Evolutionary conservation across 192 early-diverging fungal species (phyloP).

Genomic region (Coemansia erecta): DNA sequence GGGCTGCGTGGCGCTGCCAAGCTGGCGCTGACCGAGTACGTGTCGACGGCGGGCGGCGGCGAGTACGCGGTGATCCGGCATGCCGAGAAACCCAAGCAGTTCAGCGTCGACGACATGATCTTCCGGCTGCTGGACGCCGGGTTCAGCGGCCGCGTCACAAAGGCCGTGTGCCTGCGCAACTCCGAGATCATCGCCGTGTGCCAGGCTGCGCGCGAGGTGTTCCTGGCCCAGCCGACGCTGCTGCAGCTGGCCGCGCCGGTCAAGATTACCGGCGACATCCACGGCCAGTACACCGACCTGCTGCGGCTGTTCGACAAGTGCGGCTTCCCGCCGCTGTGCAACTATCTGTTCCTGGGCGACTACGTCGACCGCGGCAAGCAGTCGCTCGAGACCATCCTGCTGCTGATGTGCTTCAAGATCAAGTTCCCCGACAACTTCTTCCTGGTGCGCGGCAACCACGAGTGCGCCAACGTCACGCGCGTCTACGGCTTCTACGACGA

Average conservation of each 20-base stretch:
- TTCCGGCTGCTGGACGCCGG: constrained; percentile 78
- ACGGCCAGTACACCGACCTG: constrained; percentile 93
- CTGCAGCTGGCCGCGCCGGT: constrained; percentile 75
- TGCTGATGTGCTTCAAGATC: constrained; percentile 95
- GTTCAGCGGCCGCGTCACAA: constrained; percentile 69
- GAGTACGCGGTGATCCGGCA: constrained; percentile 52
- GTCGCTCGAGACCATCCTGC: constrained; percentile 88
- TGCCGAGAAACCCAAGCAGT: constrained; percentile 57
- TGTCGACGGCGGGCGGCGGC: constrained; percentile 44
- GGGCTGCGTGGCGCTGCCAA: constrained; percentile 22
- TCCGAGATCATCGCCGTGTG: constrained; percentile 85
- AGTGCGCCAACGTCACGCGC: constrained; percentile 88
- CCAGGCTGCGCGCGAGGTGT: constrained; percentile 81
- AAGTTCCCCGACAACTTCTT: constrained; percentile 98
- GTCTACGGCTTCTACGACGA: constrained; percentile 98
- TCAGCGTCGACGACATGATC: constrained; percentile 86
- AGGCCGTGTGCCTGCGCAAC: constrained; percentile 79
- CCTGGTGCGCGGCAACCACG: constrained; percentile 94
- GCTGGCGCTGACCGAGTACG: constrained; percentile 52
- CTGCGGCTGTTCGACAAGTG: constrained; percentile 90
- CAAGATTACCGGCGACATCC: constrained; percentile 88
- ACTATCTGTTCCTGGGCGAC: constrained; percentile 93
- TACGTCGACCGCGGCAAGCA: constrained; percentile 98
- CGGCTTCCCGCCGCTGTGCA: constrained; percentile 87
- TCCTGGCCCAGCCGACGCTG: constrained; percentile 82